Evolutionary conservation across 805 yeast genomes (phyloP).

Genomic region (Lipomyces yamanashiensis): DNA sequence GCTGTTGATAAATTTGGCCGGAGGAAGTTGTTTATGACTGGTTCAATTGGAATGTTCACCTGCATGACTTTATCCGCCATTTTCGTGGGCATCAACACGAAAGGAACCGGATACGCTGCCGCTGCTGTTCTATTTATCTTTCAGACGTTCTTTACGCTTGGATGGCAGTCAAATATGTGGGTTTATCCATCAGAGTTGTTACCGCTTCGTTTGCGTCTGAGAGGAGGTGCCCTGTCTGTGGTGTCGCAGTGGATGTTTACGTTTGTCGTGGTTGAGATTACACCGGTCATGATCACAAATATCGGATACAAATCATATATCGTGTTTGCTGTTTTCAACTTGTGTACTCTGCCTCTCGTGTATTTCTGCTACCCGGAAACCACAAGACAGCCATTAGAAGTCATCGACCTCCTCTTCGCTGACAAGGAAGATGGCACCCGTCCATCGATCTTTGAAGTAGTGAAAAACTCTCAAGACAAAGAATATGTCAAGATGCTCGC

Average conservation of each 20-base stretch:
- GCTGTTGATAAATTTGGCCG: conserved; percentile 56
- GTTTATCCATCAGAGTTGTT: conserved; percentile 64
- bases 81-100: conserved; percentile 26
- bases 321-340: conserved; percentile 60
- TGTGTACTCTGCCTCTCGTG: conserved; percentile 52
- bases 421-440: conserved; percentile 28
- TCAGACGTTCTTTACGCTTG: conserved; percentile 29
- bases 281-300: conserved; percentile 57
- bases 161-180: conserved; percentile 48
- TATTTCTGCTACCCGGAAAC: conserved; percentile 65
- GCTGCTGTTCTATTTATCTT: conserved; percentile 17
- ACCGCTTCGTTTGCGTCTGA: conserved; percentile 59
- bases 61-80: conserved; percentile 33
- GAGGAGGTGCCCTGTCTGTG: conserved; percentile 58
- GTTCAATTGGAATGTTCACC: conserved; percentile 58
- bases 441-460: conserved; percentile 28
- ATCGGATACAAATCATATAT: conserved; percentile 62
- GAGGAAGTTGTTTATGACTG: conserved; percentile 60
- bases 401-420: conserved; percentile 39
- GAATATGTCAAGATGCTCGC: conserved; percentile 12
- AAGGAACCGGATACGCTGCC: conserved; percentile 22
- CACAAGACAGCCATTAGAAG: conserved; percentile 59
- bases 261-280: conserved; percentile 60
- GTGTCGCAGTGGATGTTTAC: conserved; percentile 64
- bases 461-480: conserved; percentile 12